Evolutionary conservation across 2,329 filamentous ascomycete genomes (phyloP).

Genomic region (Neobulgaria alba): DNA sequence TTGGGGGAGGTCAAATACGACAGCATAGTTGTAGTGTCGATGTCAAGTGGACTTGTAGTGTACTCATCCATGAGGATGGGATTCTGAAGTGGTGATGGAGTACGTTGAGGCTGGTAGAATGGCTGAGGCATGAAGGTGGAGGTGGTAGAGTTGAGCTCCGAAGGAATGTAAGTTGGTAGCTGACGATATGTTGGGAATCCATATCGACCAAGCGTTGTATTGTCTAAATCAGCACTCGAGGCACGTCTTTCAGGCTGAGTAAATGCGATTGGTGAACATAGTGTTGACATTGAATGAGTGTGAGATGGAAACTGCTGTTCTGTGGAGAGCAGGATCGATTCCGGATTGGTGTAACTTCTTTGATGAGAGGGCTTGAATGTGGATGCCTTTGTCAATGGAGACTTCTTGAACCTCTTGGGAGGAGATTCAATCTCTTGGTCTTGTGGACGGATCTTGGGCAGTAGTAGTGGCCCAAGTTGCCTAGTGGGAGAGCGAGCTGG

Average conservation of each 20-base stretch:
- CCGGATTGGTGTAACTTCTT: constrained; percentile 54
- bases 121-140: constrained; percentile 40
- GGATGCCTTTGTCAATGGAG: constrained; percentile 21
- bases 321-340: constrained; percentile 36
- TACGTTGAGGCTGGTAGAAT: constrained; percentile 31
- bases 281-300: constrained; percentile 23
- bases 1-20: constrained; percentile 72
- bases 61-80: constrained; percentile 26
- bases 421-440: constrained; percentile 66
- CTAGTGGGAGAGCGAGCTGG: constrained; percentile 64
- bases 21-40: constrained; percentile 55
- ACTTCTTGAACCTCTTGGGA: constrained; percentile 49
- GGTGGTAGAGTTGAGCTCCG: constrained; percentile 26
- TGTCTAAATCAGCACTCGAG: constrained; percentile 62
- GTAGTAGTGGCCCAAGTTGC: constrained; percentile 68
- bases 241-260: constrained; percentile 42
- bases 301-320: constrained; percentile 20
- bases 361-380: constrained; percentile 40
- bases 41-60: constrained; percentile 27
- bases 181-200: constrained; percentile 81
- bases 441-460: constrained; percentile 80
- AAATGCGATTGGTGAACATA: constrained; percentile 27
- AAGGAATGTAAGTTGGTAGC: constrained; percentile 47
- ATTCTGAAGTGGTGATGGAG: constrained; percentile 35
- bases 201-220: constrained; percentile 56